Base-by-base conservation (phyloP, 306 rosid species). In the Quercus suber region DNA sequence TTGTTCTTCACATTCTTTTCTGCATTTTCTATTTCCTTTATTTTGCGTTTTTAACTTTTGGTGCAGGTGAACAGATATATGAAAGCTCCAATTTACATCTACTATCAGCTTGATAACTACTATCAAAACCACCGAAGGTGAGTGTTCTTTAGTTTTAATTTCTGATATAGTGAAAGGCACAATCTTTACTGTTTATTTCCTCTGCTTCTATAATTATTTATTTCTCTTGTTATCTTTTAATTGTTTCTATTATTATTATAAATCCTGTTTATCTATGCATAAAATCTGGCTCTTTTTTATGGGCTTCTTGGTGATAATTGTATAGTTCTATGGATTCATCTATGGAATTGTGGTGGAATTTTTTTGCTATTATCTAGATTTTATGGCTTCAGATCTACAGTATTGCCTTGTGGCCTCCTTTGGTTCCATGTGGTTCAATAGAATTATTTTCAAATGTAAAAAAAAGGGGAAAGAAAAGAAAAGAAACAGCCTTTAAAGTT, bases 101-200 rank as follows among this genome's bases (percentile, higher is more conserved):
- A 95, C 81, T 95, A 92, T 79, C 99, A 95, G 74, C 97, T 92
- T 77, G 97, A 95, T 86, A 90, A 95, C 90, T 95, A 85, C 89
- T 95, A 90, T 87, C 99, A 95, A 75, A 95, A 91, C 87, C 99
- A 95, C 75, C 90, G 98, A 60, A 82, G 98, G 99, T 95, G 82
- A 88, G 86, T 56, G 55, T 52, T 82, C 81, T 81, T 79, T 55
- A 2, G 45, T 60, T 59, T 59, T 17, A 27, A 11, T 63, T 18
- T 71, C 59, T 37, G 5, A 55, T 55, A 14, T 61, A 23, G 63
- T 20, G 43, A 58, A 71, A 55, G 56, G 33, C 15, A 59, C 51
- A 56, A 49, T 49, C 17, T 49, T 49, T 3, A 10, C 14, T 12
- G 4, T 49, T 11, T 11, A 12, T 35, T 68, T 70, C 55, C 15